These are phyloP conservation scores for Adansonia gregorii DNA, from an alignment of 441 rosid genomes.

Conservation along the genomic window DNA sequence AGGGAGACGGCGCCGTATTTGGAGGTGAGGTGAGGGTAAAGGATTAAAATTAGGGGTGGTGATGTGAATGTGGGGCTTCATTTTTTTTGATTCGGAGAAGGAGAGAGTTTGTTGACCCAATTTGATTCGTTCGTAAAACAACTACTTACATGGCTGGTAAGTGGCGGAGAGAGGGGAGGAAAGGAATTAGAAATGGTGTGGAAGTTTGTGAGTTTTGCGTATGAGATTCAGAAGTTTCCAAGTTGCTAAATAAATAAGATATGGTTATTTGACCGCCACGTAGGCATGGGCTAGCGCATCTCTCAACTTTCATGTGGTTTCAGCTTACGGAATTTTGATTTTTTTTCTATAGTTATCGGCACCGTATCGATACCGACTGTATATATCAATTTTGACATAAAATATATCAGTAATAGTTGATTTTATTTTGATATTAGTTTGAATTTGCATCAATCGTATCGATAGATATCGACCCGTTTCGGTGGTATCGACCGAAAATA, in stretches of 20 bases:
- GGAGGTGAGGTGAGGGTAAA: background rate
- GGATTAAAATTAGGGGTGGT: conserved; percentile 7
- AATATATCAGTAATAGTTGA: too few species aligned
- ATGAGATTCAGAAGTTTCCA: background rate
- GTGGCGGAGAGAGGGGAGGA: background rate
- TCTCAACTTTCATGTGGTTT: too few species aligned
- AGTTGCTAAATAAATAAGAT: background rate
- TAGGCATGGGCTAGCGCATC: background rate
- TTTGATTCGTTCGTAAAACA: background rate
- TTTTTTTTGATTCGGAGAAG: background rate
- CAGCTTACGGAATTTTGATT: too few species aligned
- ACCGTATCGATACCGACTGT: too few species aligned
- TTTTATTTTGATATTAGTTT: too few species aligned
- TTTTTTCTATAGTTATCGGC: too few species aligned
- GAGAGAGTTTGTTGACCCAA: background rate
- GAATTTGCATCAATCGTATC: too few species aligned
- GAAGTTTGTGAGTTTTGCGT: background rate
- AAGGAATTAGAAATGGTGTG: too few species aligned
- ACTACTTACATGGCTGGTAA: background rate
- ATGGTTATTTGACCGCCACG: background rate
- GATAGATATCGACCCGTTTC: too few species aligned
- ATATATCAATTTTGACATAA: too few species aligned
- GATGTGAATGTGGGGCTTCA: conserved; percentile 18
- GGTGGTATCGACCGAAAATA: too few species aligned
- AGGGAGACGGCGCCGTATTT: background rate